Evolutionary conservation across 2,329 filamentous ascomycete genomes (phyloP), one percentile per base, ranked within the genome.

Genomic region (Hortaea werneckii): DNA sequence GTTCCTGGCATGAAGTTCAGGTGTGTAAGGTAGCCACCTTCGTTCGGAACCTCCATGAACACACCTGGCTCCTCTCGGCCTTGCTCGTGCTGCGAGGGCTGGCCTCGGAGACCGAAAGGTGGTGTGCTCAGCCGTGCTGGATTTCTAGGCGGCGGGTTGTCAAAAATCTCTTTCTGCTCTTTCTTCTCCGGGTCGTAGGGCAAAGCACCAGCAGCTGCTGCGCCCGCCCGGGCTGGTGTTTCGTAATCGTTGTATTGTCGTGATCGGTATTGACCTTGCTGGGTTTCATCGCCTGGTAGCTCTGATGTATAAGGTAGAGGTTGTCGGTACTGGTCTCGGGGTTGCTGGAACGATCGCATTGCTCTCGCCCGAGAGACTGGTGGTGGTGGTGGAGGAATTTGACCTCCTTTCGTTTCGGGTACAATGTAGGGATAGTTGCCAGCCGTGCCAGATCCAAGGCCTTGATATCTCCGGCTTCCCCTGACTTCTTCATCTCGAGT

Each of bases 1-100:
- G 86, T 79, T 54, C 73, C 69, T 5, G 89, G 89, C 40, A 84
- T 74, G 65, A 82, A 90, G 42, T 77, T 78, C 28, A 94, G 74
- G 28, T 56, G 56, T 5, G 54, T 51, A 40, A 62, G 55, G 35
- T 43, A 46, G 9, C 55, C 56, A 5, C 57, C 52, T 13, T 57
- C 55, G 40, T 50, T 42, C 4, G 53, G 46, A 38, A 63, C 60
- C 6, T 63, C 58, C 6, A 65, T 54, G 48, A 66, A 65, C 30
- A 61, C 47, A 43, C 62, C 57, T 12, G 50, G 54, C 12, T 46
- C 51, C 47, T 45, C 49, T 9, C 9, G 20, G n/a, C 27, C 39
- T 32, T 40, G 47, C n/a, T 38, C 41, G 20, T 27, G 40, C 34
- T 30, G 32, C 29, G 12, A 37, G 29, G 32, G 11, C 27, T 7